These are phyloP conservation scores for Tricholoma sp. DNA, from an alignment of 768 basidiomycete species.

Conservation along the genomic window DNA sequence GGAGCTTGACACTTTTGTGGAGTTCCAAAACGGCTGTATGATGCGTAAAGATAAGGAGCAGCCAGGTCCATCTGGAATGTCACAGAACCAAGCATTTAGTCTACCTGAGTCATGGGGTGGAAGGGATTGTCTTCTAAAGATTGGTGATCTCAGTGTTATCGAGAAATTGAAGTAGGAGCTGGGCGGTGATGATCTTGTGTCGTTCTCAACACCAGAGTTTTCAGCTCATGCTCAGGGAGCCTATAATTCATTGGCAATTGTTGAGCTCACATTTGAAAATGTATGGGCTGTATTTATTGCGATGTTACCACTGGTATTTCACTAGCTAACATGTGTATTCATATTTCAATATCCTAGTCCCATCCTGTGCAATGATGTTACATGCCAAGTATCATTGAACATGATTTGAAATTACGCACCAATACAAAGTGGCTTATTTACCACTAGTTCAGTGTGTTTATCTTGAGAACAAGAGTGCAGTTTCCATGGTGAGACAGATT, in stretches of 20 bases:
- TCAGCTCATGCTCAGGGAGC: not conserved
- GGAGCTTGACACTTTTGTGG: slow-evolving; percentile 11
- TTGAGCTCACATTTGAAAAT: slow-evolving; percentile 4
- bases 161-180: slow-evolving; percentile 23
- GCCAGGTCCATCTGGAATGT: slow-evolving; percentile 29
- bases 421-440: no score
- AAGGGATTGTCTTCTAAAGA: slow-evolving; percentile 20
- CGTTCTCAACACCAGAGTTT: slow-evolving; percentile 28
- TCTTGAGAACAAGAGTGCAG: not conserved
- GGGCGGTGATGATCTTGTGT: slow-evolving; percentile 25
- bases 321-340: not conserved
- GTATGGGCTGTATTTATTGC: slow-evolving; percentile 6
- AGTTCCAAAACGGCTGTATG: slow-evolving; percentile 18
- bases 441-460: not conserved
- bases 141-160: slow-evolving; percentile 18
- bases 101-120: slow-evolving; percentile 22
- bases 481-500: not conserved
- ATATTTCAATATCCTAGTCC: not conserved
- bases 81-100: slow-evolving; percentile 26
- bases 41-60: slow-evolving; percentile 28
- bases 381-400: no score
- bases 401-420: no score
- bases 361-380: not conserved
- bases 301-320: slow-evolving; percentile 3
- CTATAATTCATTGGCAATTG: not conserved